Conservation (phyloP, 2,329 filamentous ascomycete species). For the Graphiopsis chlorocephala region DNA sequence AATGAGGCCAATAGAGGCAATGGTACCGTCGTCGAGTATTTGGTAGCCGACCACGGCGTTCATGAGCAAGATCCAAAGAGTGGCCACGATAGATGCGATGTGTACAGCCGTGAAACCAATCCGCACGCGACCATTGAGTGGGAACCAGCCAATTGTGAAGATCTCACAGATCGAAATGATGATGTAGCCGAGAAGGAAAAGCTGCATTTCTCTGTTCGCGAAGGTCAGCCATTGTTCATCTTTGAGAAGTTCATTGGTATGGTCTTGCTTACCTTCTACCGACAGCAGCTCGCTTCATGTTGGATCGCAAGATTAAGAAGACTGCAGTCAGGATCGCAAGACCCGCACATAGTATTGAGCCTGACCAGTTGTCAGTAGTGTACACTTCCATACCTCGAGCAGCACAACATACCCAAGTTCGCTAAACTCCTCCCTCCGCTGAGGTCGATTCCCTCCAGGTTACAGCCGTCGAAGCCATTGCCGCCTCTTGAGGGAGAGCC, state of each 20-base stretch:
- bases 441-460: slow-evolving; percentile 71
- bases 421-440: slow-evolving; percentile 65
- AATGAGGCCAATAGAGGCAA: slow-evolving; percentile 75
- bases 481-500: slow-evolving; percentile 57
- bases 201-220: slow-evolving; percentile 81
- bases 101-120: slow-evolving; percentile 86
- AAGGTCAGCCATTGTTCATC: neutral
- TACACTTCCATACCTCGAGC: slow-evolving; percentile 14
- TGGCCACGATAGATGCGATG: slow-evolving; percentile 82
- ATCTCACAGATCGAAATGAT: slow-evolving; percentile 92
- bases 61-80: slow-evolving; percentile 84
- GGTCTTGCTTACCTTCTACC: slow-evolving; percentile 53
- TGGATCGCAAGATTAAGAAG: slow-evolving; percentile 74
- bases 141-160: slow-evolving; percentile 89
- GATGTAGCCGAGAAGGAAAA: slow-evolving; percentile 84
- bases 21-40: slow-evolving; percentile 87
- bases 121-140: slow-evolving; percentile 66
- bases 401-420: slow-evolving; percentile 68
- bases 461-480: slow-evolving; percentile 65
- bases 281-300: slow-evolving; percentile 89
- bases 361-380: slow-evolving; percentile 46
- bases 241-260: neutral
- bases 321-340: slow-evolving; percentile 68
- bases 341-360: slow-evolving; percentile 81
- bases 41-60: slow-evolving; percentile 94